Conservation (phyloP, 768 basidiomycete species). For the Leccinum arenicola region DNA sequence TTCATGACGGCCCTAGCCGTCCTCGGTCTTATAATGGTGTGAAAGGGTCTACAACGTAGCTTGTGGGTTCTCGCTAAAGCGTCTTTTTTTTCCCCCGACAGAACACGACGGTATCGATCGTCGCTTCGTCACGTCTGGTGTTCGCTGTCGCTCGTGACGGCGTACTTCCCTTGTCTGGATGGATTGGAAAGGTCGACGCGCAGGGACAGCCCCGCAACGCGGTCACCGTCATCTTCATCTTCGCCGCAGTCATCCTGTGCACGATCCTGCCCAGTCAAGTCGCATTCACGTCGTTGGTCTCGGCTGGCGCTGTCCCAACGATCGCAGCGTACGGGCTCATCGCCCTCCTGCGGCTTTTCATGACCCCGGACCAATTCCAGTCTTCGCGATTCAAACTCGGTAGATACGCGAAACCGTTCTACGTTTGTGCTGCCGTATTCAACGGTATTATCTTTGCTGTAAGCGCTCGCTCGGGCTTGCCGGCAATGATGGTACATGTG, state of each 20-base stretch:
- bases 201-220: conserved; percentile 80
- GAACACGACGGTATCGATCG: conserved; percentile 86
- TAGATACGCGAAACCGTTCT: conserved; percentile 62
- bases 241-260: conserved; percentile 74
- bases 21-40: conserved; percentile 79
- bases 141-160: conserved; percentile 96
- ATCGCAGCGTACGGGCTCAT: conserved; percentile 89
- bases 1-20: conserved; percentile 88
- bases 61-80: neutral
- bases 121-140: conserved; percentile 84
- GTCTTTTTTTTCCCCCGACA: conserved; percentile 21
- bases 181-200: conserved; percentile 75
- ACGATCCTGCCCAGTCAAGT: conserved; percentile 88
- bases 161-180: conserved; percentile 76
- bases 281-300: conserved; percentile 88
- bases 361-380: conserved; percentile 75
- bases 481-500: neutral
- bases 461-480: conserved; percentile 26
- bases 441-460: conserved; percentile 75
- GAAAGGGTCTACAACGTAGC: conserved; percentile 21
- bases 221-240: conserved; percentile 82
- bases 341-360: conserved; percentile 66
- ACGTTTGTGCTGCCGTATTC: conserved; percentile 63
- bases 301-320: conserved; percentile 82
- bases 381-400: conserved; percentile 74